Conservation (phyloP, 2,329 filamentous ascomycete species). For the Phaeosphaeriaceae sp. region DNA sequence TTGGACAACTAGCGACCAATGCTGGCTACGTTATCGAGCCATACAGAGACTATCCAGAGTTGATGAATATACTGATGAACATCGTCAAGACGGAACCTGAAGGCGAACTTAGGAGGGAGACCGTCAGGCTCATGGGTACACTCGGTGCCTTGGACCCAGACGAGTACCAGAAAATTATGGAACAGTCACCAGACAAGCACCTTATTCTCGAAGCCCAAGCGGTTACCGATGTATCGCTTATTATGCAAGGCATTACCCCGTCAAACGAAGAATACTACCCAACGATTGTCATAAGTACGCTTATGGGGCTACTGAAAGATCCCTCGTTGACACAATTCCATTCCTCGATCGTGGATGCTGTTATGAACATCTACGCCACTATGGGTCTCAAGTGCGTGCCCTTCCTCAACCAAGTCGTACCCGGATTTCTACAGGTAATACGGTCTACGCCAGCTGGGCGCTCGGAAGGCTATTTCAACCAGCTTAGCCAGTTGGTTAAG, state of each 20-base stretch:
- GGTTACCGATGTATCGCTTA: constrained; percentile 91
- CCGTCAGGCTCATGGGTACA: constrained; percentile 95
- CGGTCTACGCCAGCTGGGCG: constrained; percentile 76
- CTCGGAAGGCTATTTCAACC: constrained; percentile 96
- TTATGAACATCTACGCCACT: constrained; percentile 98
- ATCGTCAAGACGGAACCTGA: constrained; percentile 94
- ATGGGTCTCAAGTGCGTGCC: constrained; percentile 94
- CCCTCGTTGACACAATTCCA: constrained; percentile 89
- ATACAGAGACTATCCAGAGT: constrained; percentile 91
- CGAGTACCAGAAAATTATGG: constrained; percentile 92
- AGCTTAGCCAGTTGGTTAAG: constrained; percentile 87
- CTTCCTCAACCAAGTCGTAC: constrained; percentile 92
- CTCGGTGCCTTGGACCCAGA: constrained; percentile 95
- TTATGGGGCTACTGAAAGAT: constrained; percentile 91
- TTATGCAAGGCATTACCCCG: constrained; percentile 96
- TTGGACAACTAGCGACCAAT: constrained; percentile 93
- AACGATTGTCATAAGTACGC: constrained; percentile 94
- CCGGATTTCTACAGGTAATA: constrained; percentile 90
- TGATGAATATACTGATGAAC: constrained; percentile 89
- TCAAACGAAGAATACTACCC: constrained; percentile 99
- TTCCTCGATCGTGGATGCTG: constrained; percentile 91
- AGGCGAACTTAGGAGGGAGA: constrained; percentile 85
- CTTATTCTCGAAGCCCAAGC: constrained; percentile 69
- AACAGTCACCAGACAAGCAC: constrained; percentile 83
- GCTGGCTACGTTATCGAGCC: constrained; percentile 97